A percentile compares a stretch with the other conserved stretches of the same genome.
phyloP scores from a whole-genome alignment of 345 rosid genomes.

The Arabidopsis suecica region DNA sequence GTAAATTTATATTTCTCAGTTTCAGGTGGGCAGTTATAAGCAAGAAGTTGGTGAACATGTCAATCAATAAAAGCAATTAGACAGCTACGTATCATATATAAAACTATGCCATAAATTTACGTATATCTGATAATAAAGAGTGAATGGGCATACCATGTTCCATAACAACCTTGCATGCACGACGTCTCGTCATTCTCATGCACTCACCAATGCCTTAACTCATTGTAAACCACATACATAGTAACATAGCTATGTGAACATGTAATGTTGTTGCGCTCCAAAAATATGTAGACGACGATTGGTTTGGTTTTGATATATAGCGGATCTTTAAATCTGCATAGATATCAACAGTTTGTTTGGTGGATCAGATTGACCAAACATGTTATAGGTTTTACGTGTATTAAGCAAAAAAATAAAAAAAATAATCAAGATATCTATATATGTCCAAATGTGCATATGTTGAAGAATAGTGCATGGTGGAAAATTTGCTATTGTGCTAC shows the following conservation, averaged over 20 bases:
- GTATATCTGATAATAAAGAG: conserved; percentile 16
- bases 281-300: not conserved
- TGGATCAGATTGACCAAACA: not conserved
- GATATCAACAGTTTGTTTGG: not conserved
- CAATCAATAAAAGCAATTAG: conserved; percentile 37
- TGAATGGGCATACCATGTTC: conserved; percentile 27
- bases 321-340: not conserved
- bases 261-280: not conserved
- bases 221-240: conserved; percentile 9
- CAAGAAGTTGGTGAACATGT: conserved; percentile 35
- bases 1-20: not conserved
- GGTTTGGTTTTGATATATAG: not conserved
- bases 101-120: conserved; percentile 24
- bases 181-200: conserved; percentile 40
- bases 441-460: too few relatives aligned
- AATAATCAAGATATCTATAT: too few relatives aligned
- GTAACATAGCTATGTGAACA: not conserved
- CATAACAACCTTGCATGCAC: conserved; percentile 42
- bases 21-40: conserved; percentile 4
- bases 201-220: conserved; percentile 20
- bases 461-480: too few relatives aligned
- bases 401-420: not conserved
- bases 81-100: conserved; percentile 32
- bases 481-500: too few relatives aligned
- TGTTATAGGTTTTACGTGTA: not conserved